Evolutionary conservation across 2,329 filamentous ascomycete genomes (phyloP).

Genomic region (Talaromyces albobiverticillius): DNA sequence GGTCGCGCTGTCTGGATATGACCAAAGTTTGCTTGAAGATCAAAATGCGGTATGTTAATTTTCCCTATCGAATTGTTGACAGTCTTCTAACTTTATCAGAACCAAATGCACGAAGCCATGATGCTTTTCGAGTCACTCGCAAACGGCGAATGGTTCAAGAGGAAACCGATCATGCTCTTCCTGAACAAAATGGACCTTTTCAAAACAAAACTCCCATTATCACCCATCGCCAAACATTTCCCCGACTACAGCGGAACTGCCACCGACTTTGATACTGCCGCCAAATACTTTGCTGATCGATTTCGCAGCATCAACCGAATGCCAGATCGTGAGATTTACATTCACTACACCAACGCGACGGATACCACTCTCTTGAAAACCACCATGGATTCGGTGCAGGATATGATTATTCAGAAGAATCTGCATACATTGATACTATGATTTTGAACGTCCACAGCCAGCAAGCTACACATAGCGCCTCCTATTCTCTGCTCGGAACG

Average conservation of each 20-base stretch:
- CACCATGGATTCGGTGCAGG: constrained; percentile 81
- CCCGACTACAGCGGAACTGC: constrained; percentile 73
- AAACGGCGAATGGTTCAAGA: constrained; percentile 82
- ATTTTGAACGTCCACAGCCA: constrained; percentile 25
- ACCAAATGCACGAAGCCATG: constrained; percentile 87
- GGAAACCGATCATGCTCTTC: constrained; percentile 78
- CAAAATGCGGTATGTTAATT: constrained; percentile 76
- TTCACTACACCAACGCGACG: constrained; percentile 59
- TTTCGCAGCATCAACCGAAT: constrained; percentile 72
- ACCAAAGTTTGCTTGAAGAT: constrained; percentile 93
- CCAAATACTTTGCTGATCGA: constrained; percentile 78
- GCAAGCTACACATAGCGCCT: too few relatives aligned
- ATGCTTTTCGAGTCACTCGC: constrained; percentile 85
- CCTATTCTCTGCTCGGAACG: not conserved
- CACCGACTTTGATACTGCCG: constrained; percentile 69
- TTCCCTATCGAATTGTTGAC: not conserved
- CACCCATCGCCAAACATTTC: constrained; percentile 72
- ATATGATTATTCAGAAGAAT: constrained; percentile 84
- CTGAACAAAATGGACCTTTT: constrained; percentile 87
- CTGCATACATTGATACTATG: constrained; percentile 73
- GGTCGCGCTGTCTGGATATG: constrained; percentile 92
- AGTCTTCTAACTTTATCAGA: constrained; percentile 50
- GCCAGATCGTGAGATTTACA: constrained; percentile 56
- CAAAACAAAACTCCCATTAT: constrained; percentile 69
- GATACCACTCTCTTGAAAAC: constrained; percentile 76